Conservation (phyloP, 169 alveolate genomes). For the Cryptosporidium muris region DNA sequence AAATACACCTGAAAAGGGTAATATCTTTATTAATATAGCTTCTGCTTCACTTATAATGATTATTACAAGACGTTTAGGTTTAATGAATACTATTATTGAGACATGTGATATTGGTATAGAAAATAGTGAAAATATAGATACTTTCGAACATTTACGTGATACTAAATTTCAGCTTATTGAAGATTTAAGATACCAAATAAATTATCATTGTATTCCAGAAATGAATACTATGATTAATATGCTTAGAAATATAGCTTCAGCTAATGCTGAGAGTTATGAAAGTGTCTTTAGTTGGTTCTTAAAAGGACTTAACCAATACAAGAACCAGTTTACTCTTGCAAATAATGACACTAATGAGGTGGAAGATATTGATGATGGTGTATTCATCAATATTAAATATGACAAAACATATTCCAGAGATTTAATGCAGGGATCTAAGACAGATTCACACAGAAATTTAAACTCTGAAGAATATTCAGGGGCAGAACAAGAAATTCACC, state of each 20-base stretch:
- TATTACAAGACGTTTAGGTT: too few species aligned
- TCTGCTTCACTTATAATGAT: too few species aligned
- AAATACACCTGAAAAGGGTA: too few species aligned
- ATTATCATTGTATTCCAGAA: slow-evolving; percentile 32
- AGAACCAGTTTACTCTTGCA: not conserved
- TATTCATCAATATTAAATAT: not conserved
- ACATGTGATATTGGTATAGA: not conserved
- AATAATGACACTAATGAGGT: not conserved
- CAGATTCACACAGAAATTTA: too few species aligned
- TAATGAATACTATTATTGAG: too few species aligned
- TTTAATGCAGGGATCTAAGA: too few species aligned
- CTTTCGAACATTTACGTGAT: not conserved
- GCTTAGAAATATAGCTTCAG: not conserved
- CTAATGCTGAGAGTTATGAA: too few species aligned
- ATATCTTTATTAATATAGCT: too few species aligned
- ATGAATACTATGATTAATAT: slow-evolving; percentile 5
- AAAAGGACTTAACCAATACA: not conserved
- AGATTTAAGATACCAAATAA: slow-evolving; percentile 7
- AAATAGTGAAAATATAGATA: not conserved
- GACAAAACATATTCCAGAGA: too few species aligned
- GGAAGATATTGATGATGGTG: slow-evolving; percentile 17
- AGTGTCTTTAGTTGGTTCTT: not conserved
- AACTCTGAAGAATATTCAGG: too few species aligned
- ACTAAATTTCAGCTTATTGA: not conserved
- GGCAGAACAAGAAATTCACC: too few species aligned